Evolutionary conservation across 1,284 basidiomycete genomes (phyloP), one percentile per base, ranked within the genome.

Genomic region (Volvariella surrecta): DNA sequence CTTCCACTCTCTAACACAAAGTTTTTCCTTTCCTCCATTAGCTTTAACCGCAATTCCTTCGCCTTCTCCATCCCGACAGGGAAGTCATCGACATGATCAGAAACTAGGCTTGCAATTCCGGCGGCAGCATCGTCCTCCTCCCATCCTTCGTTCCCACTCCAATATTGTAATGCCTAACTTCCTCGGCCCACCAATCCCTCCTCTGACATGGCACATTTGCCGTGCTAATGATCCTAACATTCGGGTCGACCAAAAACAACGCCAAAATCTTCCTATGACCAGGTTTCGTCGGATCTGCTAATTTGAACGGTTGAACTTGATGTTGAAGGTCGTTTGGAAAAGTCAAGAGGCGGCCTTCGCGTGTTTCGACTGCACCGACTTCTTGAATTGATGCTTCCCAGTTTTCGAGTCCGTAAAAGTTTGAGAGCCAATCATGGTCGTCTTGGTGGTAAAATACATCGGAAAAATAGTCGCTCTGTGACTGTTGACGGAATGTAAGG

Each of bases 231-330:
- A 67, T 54, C 28, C 51, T 54, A 15, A 64, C 54, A 40, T 66
- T 57, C 0, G 74, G 71, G 52, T 76, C 70, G 32, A 74, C 68
- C 13, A 77, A 62, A 56, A 72, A 75, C 17, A 74, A 55, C 0
- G 66, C 66, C 4, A 75, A 51, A 31, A 77, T 69, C 52, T 73
- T 74, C 30, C 68, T 61, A 44, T 71, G 64, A 0, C 72, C 73
- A 0, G 66, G 64, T 42, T 63, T 65, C 2, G 64, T 58, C 0
- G 56, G 54, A 46, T 75, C 70, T 4, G 45, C 54, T 9, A 74
- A 64, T 37, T 57, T 46, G 54, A 73, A 73, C 1, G 64, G 60
- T 28, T 58, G 56, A 17, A 73, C 64, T 28, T 58, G 58, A 48
- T 73, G 69, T 50, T 72, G 71, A 37, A 67, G 62, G 28, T 67